Conservation (phyloP, 495 filamentous ascomycete genomes). For the Parachaetomium inaequale region DNA sequence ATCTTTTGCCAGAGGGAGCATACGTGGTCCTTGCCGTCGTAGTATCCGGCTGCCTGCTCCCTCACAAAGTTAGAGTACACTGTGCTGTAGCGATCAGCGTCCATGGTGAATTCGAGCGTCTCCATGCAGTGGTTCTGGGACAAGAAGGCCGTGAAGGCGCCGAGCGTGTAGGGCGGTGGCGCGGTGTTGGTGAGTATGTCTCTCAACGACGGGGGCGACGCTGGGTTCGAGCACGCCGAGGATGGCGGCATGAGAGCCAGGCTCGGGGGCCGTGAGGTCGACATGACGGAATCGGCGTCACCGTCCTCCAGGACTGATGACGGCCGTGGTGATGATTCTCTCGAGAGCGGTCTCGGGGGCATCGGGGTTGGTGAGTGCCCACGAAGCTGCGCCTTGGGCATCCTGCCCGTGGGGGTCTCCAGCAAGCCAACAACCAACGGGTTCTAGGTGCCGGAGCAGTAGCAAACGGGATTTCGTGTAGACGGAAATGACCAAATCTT, state of each 20-base stretch:
- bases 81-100: constrained; percentile 81
- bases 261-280: constrained; percentile 44
- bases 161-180: constrained; percentile 85
- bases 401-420: constrained; percentile 33
- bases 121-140: constrained; percentile 98
- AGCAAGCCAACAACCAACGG: neutral
- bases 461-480: constrained; percentile 18
- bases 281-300: constrained; percentile 46
- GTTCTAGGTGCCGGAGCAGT: neutral
- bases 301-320: constrained; percentile 41
- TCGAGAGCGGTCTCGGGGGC: constrained; percentile 37
- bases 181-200: constrained; percentile 87
- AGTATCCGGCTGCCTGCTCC: constrained; percentile 13
- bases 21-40: constrained; percentile 64
- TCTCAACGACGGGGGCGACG: constrained; percentile 73
- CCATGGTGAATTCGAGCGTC: constrained; percentile 95
- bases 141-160: constrained; percentile 94
- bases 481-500: constrained; percentile 13
- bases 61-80: constrained; percentile 59
- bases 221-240: constrained; percentile 22
- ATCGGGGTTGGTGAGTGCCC: constrained; percentile 40
- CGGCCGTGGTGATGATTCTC: constrained; percentile 37
- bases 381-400: constrained; percentile 44
- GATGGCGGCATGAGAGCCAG: constrained; percentile 41
- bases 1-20: constrained; percentile 67